Evolutionary conservation across 345 rosid species (phyloP), one percentile per base, ranked within the genome.

Genomic region (Ceriops zippeliana): DNA sequence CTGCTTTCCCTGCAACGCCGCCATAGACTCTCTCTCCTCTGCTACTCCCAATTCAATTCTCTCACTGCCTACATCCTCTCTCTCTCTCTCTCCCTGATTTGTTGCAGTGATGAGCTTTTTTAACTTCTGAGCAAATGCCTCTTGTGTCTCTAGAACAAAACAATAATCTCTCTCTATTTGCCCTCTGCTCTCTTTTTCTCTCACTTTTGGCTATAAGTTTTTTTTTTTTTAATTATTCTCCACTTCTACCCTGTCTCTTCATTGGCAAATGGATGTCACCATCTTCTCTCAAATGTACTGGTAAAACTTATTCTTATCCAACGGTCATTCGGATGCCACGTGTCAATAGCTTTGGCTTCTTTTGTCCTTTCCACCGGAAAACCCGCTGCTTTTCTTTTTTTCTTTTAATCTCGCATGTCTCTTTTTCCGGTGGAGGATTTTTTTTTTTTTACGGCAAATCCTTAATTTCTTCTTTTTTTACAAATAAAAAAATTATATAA

Each of bases 1-100:
- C 86, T 71, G 78, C 69, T 78, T 65, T 78, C 78, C 74, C 86
- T 83, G 86, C 96, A 83, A 81, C 86, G 96, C 96, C 90, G 96
- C 86, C 90, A 82, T 83, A 79, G 61, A 66, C 65, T 21, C 72
- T 75, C 84, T 82, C 68, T 78, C 80, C 77, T 77, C 84, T 78
- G 83, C 81, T 68, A 73, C 79, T 2, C 31, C 61, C 49, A 78
- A 78, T 74, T 82, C 69, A 81, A 76, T 65, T 73, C 76, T 73
- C 74, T 67, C 71, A 27, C 70, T 66, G 58, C 73, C 32, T 71
- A 57, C 37, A 70, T 52, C 68, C 49, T 3, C 52, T 20, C 69
- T 62, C 24, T 22, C 24, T 22, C 68, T 73, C 73, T 70, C 63
- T 81, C 76, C 75, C 52, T 70, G 61, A 74, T 69, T 72, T 59